Evolutionary conservation across 768 basidiomycete genomes (phyloP).

Genomic region (Tubosaeta sp.): DNA sequence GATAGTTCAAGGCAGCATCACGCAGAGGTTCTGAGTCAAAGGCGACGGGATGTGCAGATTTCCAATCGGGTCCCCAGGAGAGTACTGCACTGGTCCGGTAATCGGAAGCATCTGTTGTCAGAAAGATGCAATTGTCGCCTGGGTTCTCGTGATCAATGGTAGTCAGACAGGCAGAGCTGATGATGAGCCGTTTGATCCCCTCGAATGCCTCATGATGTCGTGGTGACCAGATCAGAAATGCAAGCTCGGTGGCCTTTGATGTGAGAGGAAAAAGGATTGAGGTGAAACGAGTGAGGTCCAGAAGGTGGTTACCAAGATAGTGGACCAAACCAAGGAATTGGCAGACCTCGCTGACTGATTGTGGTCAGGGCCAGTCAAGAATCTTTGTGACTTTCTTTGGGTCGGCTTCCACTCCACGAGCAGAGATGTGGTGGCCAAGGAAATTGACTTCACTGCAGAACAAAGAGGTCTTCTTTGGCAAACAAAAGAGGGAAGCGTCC

Average conservation of each 20-base stretch:
- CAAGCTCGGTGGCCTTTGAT: not conserved
- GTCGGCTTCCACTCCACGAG: not conserved
- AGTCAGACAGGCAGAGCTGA: not conserved
- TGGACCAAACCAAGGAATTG: not conserved
- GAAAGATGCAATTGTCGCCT: not conserved
- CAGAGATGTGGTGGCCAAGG: not conserved
- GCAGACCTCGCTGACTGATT: not conserved
- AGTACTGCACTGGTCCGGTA: not conserved
- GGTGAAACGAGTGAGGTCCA: not conserved
- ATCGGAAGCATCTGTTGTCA: not conserved
- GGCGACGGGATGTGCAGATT: not conserved
- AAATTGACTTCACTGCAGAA: not conserved
- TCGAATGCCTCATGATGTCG: not conserved
- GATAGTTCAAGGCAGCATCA: constrained; percentile 22
- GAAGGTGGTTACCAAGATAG: not conserved
- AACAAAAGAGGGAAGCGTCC: not conserved
- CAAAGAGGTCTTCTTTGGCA: not conserved
- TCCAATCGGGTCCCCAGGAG: not conserved
- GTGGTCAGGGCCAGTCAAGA: not conserved
- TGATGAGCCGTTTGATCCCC: not conserved
- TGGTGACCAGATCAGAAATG: not conserved
- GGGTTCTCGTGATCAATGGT: not conserved
- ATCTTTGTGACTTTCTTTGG: not conserved
- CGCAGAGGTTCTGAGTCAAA: not conserved
- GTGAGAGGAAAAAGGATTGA: not conserved